phyloP scores from a whole-genome alignment of 257 asterid species.

The Nicotiana benthamiana region DNA sequence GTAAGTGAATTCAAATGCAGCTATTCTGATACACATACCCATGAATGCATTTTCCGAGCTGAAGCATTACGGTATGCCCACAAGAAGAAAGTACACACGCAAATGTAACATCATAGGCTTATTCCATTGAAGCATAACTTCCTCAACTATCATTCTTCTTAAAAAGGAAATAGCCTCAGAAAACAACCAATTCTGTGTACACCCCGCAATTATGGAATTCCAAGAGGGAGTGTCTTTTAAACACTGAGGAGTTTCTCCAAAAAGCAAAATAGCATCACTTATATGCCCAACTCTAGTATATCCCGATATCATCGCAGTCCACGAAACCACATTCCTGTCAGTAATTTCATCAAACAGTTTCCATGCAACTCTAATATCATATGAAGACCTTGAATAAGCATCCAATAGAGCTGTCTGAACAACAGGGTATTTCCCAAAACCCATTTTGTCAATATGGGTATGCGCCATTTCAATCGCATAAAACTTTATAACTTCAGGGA shows the following conservation, averaged over 20 bases:
- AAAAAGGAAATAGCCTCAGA: conserved; percentile 54
- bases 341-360: conserved; percentile 67
- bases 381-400: conserved; percentile 42
- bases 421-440: conserved; percentile 40
- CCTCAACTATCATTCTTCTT: conserved; percentile 56
- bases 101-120: conserved; percentile 58
- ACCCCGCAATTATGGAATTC: conserved; percentile 73
- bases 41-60: conserved; percentile 66
- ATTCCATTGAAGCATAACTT: conserved; percentile 19
- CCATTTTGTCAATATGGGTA: conserved; percentile 50
- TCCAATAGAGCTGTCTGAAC: conserved; percentile 67
- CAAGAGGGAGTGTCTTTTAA: conserved; percentile 65
- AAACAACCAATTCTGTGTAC: conserved; percentile 68
- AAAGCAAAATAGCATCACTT: conserved; percentile 53
- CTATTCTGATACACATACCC: conserved; percentile 39
- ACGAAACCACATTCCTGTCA: conserved; percentile 51
- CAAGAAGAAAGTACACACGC: conserved; percentile 61
- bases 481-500: conserved; percentile 38
- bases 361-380: conserved; percentile 37
- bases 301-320: conserved; percentile 86
- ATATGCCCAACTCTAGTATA: conserved; percentile 51
- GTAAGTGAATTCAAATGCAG: conserved; percentile 29
- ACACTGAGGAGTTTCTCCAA: conserved; percentile 46
- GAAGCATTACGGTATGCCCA: conserved; percentile 60
- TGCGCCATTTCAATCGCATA: conserved; percentile 61